phyloP scores from a whole-genome alignment of 306 rosid genomes.

The Carpinus viminea region DNA sequence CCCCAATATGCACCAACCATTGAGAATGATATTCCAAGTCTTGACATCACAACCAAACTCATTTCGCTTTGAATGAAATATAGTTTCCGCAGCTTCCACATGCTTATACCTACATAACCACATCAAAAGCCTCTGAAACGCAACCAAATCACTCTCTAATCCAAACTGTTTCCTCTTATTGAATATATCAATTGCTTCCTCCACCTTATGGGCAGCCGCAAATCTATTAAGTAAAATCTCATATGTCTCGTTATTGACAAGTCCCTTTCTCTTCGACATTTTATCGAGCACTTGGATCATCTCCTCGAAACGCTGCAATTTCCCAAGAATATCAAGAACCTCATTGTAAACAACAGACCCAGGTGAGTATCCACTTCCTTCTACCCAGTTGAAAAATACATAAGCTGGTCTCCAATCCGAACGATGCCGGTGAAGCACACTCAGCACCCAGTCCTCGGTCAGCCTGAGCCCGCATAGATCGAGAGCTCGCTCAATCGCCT shows the following conservation, averaged over 20 bases:
- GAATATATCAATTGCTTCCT: slow-evolving; percentile 56
- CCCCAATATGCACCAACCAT: slow-evolving; percentile 84
- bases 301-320: slow-evolving; percentile 51
- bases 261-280: slow-evolving; percentile 56
- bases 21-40: slow-evolving; percentile 69
- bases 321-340: slow-evolving; percentile 63
- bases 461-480: slow-evolving; percentile 40
- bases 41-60: slow-evolving; percentile 54
- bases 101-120: slow-evolving; percentile 76
- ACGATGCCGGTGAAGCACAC: slow-evolving; percentile 62
- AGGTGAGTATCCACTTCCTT: slow-evolving; percentile 28
- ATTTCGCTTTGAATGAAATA: slow-evolving; percentile 46
- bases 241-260: slow-evolving; percentile 46
- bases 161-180: slow-evolving; percentile 51
- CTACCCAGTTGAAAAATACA: slow-evolving; percentile 65
- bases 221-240: slow-evolving; percentile 49
- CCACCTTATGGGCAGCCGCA: slow-evolving; percentile 66
- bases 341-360: slow-evolving; percentile 53
- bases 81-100: slow-evolving; percentile 70
- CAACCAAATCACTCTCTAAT: slow-evolving; percentile 36
- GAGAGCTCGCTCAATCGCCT: slow-evolving; percentile 59
- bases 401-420: slow-evolving; percentile 73
- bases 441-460: slow-evolving; percentile 48
- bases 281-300: slow-evolving; percentile 62
- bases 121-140: slow-evolving; percentile 63